Base-by-base conservation (phyloP, 331 rosid genomes). In the Ulmus americana region DNA sequence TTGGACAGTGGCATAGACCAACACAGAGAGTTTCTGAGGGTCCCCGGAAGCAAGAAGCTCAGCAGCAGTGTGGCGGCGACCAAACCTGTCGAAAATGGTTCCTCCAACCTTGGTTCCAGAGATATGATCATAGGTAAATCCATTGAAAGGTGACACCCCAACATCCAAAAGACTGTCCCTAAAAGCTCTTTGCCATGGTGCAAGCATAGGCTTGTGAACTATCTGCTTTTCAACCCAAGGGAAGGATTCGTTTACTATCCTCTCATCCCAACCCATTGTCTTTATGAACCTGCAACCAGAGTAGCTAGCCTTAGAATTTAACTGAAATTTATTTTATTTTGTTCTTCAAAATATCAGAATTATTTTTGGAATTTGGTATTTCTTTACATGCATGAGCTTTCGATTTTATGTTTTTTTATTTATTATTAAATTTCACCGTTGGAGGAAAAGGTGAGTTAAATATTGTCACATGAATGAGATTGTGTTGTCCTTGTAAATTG, bases 101-200 rank as follows among this genome's bases (percentile, higher is more conserved):
- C 99, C 99, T 12, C 99, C 97, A 55, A 94, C 81, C 65, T 94
- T 94, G 68, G 99, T 94, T 61, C 99, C 99, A 56, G 82, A 76
- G 22, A 89, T 12, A 67, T 94, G 99, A 72, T 94, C 97, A 67
- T 87, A 90, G 47, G 99, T 94, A 82, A 87, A 94, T 1, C 99
- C 99, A 77, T 94, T 94, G 52, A 77, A 94, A 50, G 99, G 99
- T 14, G 95, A 80, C 4, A 94, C 70, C 6, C 99, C 99, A 14
- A 70, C 75, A 46, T 78, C 91, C 55, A 94, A 49, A 54, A 94
- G 95, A 56, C 97, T 82, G 63, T 94, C 95, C 63, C 78, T 79
- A 22, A 90, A 76, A 51, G 95, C 91, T 73, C 53, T 77, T 63
- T 94, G 99, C 83, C 60, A 94, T 0, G 83, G 72, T 48, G 82